Evolutionary conservation across 768 basidiomycete species (phyloP).

Genomic region (Hirschioporus abietinus): DNA sequence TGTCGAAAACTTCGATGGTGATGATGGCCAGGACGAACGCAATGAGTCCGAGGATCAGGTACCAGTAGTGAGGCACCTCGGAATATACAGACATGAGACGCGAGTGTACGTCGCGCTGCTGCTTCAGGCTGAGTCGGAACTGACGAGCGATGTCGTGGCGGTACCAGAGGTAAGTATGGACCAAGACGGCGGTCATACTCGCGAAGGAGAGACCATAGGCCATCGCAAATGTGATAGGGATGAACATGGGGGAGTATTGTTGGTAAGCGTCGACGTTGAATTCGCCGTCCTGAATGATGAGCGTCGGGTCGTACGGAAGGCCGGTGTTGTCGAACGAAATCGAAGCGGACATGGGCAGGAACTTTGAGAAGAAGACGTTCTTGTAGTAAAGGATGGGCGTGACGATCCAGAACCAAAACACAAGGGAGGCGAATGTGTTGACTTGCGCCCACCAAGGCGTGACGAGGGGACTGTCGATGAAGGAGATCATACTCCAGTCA

Average conservation of each 20-base stretch:
- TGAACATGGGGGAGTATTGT: slow-evolving; percentile 76
- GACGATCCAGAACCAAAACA: slow-evolving; percentile 71
- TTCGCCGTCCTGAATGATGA: slow-evolving; percentile 53
- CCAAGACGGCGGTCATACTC: slow-evolving; percentile 61
- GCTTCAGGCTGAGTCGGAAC: slow-evolving; percentile 58
- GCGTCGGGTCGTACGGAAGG: slow-evolving; percentile 51
- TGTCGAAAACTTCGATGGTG: slow-evolving; percentile 67
- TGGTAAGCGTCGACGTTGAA: slow-evolving; percentile 67
- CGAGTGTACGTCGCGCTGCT: slow-evolving; percentile 81
- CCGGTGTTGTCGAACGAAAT: slow-evolving; percentile 74
- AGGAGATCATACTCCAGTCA: slow-evolving; percentile 82
- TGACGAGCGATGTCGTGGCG: slow-evolving; percentile 71
- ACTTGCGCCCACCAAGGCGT: slow-evolving; percentile 90
- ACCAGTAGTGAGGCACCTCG: slow-evolving; percentile 81
- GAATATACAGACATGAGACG: slow-evolving; percentile 76
- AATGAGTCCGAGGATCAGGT: slow-evolving; percentile 46
- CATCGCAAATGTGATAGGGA: slow-evolving; percentile 59
- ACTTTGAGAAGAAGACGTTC: slow-evolving; percentile 51
- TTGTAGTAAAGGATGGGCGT: slow-evolving; percentile 70
- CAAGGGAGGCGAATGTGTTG: slow-evolving; percentile 60
- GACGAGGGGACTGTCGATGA: slow-evolving; percentile 70
- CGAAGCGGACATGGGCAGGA: slow-evolving; percentile 68
- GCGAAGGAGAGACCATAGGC: slow-evolving; percentile 77
- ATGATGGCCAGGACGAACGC: slow-evolving; percentile 58
- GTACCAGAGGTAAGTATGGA: slow-evolving; percentile 84